Conservation (phyloP, 495 filamentous ascomycete genomes). For the Glonium stellatum region DNA sequence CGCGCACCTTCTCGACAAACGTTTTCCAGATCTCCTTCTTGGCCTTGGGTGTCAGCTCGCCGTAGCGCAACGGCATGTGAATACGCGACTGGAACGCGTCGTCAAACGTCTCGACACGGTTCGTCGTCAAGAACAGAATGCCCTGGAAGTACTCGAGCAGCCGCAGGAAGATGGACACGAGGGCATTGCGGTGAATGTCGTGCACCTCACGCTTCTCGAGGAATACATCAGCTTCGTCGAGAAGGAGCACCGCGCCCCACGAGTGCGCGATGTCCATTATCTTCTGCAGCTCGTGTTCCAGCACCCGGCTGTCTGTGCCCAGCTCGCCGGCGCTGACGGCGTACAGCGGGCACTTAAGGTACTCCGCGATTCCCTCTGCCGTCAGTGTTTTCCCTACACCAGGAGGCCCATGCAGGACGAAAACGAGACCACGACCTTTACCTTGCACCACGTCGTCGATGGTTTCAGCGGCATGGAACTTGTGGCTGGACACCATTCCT, state of each 20-base stretch:
- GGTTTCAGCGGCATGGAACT: slow-evolving; percentile 70
- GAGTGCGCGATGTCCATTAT: slow-evolving; percentile 82
- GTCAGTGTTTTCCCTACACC: slow-evolving; percentile 88
- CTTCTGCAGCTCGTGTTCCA: slow-evolving; percentile 74
- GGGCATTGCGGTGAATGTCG: slow-evolving; percentile 42
- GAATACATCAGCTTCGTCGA: slow-evolving; percentile 45
- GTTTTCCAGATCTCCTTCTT: slow-evolving; percentile 82
- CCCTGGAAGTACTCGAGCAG: slow-evolving; percentile 67
- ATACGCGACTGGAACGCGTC: slow-evolving; percentile 63
- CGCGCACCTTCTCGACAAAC: slow-evolving; percentile 65
- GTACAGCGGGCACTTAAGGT: slow-evolving; percentile 75
- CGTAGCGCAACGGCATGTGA: slow-evolving; percentile 71
- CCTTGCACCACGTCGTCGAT: slow-evolving; percentile 79
- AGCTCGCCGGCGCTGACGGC: slow-evolving; percentile 78
- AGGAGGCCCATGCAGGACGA: slow-evolving; percentile 73
- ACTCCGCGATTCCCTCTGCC: slow-evolving; percentile 78
- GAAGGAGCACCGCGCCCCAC: slow-evolving; percentile 62
- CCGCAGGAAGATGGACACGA: slow-evolving; percentile 42
- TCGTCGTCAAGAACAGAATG: slow-evolving; percentile 75
- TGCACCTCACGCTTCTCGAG: slow-evolving; percentile 40
- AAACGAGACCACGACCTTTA: slow-evolving; percentile 68
- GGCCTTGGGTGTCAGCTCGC: slow-evolving; percentile 65
- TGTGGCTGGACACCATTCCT: slow-evolving; percentile 74
- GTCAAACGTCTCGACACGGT: slow-evolving; percentile 68
- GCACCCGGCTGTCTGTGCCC: slow-evolving; percentile 67